These are phyloP conservation scores for Ogataea dorogensis DNA, from an alignment of 805 yeast species.

Conservation along the genomic window DNA sequence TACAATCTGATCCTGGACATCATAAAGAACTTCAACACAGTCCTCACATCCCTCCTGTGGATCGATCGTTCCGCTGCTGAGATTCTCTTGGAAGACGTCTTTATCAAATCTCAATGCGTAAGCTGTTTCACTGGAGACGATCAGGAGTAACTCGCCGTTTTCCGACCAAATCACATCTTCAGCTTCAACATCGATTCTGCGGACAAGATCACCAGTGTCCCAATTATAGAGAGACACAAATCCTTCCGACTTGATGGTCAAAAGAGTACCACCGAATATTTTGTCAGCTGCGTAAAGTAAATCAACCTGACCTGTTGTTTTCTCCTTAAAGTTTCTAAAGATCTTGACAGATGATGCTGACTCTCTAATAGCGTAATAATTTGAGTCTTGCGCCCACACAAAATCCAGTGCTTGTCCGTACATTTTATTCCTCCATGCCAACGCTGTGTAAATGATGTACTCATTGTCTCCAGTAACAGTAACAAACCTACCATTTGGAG, in stretches of 20 bases:
- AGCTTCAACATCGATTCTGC: conserved; percentile 87
- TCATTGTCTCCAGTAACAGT: conserved; percentile 98
- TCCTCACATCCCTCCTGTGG: conserved; percentile 88
- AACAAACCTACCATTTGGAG: conserved; percentile 96
- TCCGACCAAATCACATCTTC: conserved; percentile 88
- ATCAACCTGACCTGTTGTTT: conserved; percentile 59
- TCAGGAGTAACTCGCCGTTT: conserved; percentile 83
- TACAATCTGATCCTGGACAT: conserved; percentile 74
- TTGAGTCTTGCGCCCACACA: conserved; percentile 93
- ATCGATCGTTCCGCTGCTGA: conserved; percentile 55
- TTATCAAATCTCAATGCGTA: conserved; percentile 75
- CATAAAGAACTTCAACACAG: conserved; percentile 80
- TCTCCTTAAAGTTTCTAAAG: conserved; percentile 82
- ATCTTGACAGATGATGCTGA: conserved; percentile 62
- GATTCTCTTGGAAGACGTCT: conserved; percentile 62
- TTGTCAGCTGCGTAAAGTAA: conserved; percentile 73
- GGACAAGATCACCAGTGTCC: conserved; percentile 81
- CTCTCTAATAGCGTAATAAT: conserved; percentile 80
- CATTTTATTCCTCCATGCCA: conserved; percentile 96
- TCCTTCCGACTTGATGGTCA: conserved; percentile 82
- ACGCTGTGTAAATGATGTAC: conserved; percentile 90
- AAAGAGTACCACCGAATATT: conserved; percentile 83
- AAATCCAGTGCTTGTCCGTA: conserved; percentile 90
- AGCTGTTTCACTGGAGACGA: conserved; percentile 67
- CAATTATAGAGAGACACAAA: conserved; percentile 90